Evolutionary conservation across 768 basidiomycete species (phyloP).

Genomic region (Pleurotus platypus): DNA sequence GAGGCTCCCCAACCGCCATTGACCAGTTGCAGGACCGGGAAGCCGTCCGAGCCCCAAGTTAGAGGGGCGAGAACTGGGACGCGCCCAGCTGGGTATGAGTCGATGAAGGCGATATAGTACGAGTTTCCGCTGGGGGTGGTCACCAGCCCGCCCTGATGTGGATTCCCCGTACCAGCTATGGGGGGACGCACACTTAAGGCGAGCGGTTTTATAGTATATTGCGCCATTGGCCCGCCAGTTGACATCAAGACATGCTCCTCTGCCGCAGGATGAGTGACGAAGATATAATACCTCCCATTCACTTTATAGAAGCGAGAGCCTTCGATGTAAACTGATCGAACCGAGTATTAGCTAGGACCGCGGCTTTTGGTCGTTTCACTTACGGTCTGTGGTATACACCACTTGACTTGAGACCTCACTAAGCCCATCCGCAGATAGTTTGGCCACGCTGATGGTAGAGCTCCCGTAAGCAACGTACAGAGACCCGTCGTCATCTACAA

Average conservation of each 20-base stretch:
- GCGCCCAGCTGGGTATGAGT: constrained; percentile 15
- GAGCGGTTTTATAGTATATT: constrained; percentile 10
- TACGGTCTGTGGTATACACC: constrained; percentile 4
- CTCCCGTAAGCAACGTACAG: constrained; percentile 15
- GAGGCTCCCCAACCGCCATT: constrained; percentile 13
- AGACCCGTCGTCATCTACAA: constrained; percentile 16
- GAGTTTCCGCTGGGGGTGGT: constrained; percentile 10
- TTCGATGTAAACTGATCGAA: constrained; percentile 7
- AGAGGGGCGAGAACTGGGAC: constrained; percentile 14
- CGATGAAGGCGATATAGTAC: constrained; percentile 15
- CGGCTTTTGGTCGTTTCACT: not conserved
- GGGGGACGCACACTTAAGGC: constrained; percentile 4
- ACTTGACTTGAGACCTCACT: constrained; percentile 10
- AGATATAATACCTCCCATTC: constrained; percentile 16
- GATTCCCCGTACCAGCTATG: constrained; percentile 6
- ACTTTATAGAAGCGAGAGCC: constrained; percentile 15
- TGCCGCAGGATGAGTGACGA: constrained; percentile 12
- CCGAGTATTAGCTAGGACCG: not conserved
- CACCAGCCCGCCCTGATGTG: constrained; percentile 15
- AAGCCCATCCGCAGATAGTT: constrained; percentile 12
- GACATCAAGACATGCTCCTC: constrained; percentile 9
- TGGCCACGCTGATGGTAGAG: constrained; percentile 10
- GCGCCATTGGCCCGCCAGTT: constrained; percentile 10
- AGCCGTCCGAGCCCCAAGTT: constrained; percentile 17
- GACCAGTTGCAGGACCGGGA: constrained; percentile 13